These are phyloP conservation scores for Parmales sp. DNA, from an alignment of 108 stramenopile genomes.

Conservation along the genomic window DNA sequence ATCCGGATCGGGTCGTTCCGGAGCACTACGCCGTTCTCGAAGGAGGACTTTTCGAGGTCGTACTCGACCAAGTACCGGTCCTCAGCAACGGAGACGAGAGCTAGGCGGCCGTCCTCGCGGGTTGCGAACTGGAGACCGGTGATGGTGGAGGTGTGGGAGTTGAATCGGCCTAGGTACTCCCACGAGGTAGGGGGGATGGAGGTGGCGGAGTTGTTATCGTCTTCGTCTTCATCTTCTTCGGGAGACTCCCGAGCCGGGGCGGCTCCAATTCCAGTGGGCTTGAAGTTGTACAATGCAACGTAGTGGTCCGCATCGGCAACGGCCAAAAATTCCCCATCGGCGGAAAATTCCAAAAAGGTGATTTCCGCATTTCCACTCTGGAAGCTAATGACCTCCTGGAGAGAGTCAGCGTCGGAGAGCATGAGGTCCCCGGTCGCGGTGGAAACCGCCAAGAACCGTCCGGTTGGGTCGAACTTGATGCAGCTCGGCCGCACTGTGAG, in stretches of 20 bases:
- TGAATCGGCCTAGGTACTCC: constrained; percentile 21
- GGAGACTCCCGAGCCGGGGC: constrained; percentile 6
- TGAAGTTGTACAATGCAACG: constrained; percentile 11
- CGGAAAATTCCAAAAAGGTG: constrained; percentile 12
- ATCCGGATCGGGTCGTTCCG: constrained; percentile 17
- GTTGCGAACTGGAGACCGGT: constrained; percentile 39
- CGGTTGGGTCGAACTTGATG: too few relatives aligned
- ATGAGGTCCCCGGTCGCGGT: background rate
- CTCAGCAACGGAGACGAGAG: constrained; percentile 35
- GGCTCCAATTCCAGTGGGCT: background rate
- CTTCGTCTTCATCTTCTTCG: constrained; percentile 1
- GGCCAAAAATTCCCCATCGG: constrained; percentile 16
- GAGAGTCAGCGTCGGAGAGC: constrained; percentile 10
- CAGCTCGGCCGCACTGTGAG: too few relatives aligned
- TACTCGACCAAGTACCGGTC: constrained; percentile 42
- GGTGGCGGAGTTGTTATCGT: background rate
- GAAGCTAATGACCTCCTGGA: constrained; percentile 32
- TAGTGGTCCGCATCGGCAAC: constrained; percentile 11
- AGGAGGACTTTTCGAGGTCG: constrained; percentile 22
- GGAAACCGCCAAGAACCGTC: too few relatives aligned
- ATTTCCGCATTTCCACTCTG: background rate
- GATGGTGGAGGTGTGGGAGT: constrained; percentile 19
- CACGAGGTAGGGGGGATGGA: background rate
- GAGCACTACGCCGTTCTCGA: constrained; percentile 10
- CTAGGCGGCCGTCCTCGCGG: constrained; percentile 29